Base-by-base conservation (phyloP, 768 basidiomycete species). In the Termitomyces bulborhizus region DNA sequence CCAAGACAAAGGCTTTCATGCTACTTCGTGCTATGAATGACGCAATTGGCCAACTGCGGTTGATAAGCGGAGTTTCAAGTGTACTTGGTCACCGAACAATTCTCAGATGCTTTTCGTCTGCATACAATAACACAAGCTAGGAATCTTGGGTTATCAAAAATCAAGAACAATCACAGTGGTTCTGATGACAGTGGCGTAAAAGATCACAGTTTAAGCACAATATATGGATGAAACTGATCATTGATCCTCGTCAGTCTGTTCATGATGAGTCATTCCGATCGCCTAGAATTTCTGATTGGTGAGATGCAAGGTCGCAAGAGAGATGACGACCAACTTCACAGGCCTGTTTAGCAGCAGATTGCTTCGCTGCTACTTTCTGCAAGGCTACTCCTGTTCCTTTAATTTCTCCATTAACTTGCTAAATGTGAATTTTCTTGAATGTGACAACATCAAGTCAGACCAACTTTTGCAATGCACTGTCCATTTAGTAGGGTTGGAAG, bases 401-500 rank as follows among this genome's bases (percentile, higher is more conserved):
- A 5, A 60, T 57, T 46, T 62, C 61, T 12, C 63, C 63, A 15
- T 46, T 34, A 7, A 64, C 61, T 63, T 43, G 34, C 9, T 26
- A 48, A 6, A 34, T 39, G 27, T 53, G 45, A 43, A 18, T 6
- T 7, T 24, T 47, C 18, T 43, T 34, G 7, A 8, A 4, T 6
- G 18, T n/a, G 13, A 41, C 27, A 8, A 18, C 6, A 31, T 6
- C 11, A 11, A 4, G 1, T 6, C 13, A 41, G 41, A 55, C 58
- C 3, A 15, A 62, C 63, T 54, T 57, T 62, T 64, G 39, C 63
- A 64, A 9, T 62, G 57, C 3, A 64, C 61, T 26, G 59, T 62
- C 63, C 63, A 64, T 37, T 51, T 52, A 4, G 53, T 51, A 7
- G 51, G 24, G 29, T 55, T 56, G 15, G 54, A 57, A 8, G 43